Evolutionary conservation across 352 stramenopile species (phyloP), one percentile per base, ranked within the genome.

Genomic region (Pythium guiyangense): DNA sequence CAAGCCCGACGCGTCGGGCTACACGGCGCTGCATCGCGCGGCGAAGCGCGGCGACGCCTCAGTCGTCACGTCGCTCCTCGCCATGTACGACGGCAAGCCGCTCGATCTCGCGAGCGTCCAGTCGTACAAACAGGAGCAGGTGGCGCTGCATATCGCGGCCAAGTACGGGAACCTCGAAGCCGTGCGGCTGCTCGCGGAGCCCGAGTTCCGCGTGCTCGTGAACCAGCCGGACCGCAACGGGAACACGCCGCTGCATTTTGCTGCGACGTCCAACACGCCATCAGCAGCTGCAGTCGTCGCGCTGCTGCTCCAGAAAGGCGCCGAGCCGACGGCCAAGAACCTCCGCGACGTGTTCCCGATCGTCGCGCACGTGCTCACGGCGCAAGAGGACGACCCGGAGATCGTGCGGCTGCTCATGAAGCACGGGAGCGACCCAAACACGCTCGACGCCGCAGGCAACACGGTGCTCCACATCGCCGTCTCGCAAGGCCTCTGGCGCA

Each of bases 231-330:
- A 94, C 63, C 73, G 76, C 42, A 91, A 91, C 60, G 79, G 81
- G 48, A 94, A 94, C 62, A 91, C 84, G 22, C 77, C 84, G 52
- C 69, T 94, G 43, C 84, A 92, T 56, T 94, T 94, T 66, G 81
- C 84, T 15, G 68, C 75, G 10, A 94, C 84, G 20, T 90, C 73
- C 22, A 78, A 70, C 26, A 67, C 79, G 2, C 60, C 67, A 0
- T 61, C 67, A 0, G 74, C 82, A 2, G 54, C 75, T 2, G 69
- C 79, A 18, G 72, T 91, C 18, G 77, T 92, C 18, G 75, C 80
- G 35, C 57, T 88, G 43, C 44, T 94, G 44, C 66, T 94, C 9
- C 59, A 75, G 27, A 70, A 68, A 34, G 77, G 76, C 1, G 75
- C 79, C 3, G 73, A 88, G 46, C 78, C 77, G 42, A 89, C 77